Percentiles rank a stretch among this genome's conserved stretches.
Evolutionary conservation across 1,284 basidiomycete species (phyloP).

Genomic region (Hymenochaete sp.): DNA sequence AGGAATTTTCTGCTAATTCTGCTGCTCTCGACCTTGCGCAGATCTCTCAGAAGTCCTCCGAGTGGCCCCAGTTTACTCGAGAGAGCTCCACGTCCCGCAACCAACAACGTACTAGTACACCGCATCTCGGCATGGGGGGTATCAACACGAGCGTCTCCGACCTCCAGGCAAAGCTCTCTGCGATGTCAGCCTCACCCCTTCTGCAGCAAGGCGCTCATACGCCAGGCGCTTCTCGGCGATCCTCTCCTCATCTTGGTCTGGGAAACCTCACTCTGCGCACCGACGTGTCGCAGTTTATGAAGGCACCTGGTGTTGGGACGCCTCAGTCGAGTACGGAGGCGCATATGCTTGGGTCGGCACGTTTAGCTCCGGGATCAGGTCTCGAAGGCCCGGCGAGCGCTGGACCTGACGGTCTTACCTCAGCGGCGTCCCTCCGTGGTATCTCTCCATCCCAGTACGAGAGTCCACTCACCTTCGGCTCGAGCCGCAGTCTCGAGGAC

Average conservation of each 20-base stretch:
- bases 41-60: slow-evolving; percentile 79
- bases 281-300: slow-evolving; percentile 42
- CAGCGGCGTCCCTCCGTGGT: slow-evolving; percentile 53
- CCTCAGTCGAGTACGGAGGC: slow-evolving; percentile 50
- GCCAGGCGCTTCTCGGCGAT: slow-evolving; percentile 39
- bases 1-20: slow-evolving; percentile 77
- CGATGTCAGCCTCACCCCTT: slow-evolving; percentile 55
- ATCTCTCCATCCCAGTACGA: slow-evolving; percentile 54
- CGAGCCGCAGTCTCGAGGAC: slow-evolving; percentile 46
- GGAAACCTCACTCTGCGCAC: slow-evolving; percentile 11
- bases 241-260: slow-evolving; percentile 36
- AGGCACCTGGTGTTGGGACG: slow-evolving; percentile 50
- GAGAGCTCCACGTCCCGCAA: slow-evolving; percentile 44
- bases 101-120: slow-evolving; percentile 61
- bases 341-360: slow-evolving; percentile 44
- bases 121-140: slow-evolving; percentile 25
- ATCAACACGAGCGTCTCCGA: slow-evolving; percentile 49
- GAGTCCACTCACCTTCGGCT: slow-evolving; percentile 40
- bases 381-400: slow-evolving; percentile 40
- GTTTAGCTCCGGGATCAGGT: slow-evolving; percentile 31
- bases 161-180: slow-evolving; percentile 35
- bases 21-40: slow-evolving; percentile 90
- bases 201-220: slow-evolving; percentile 43
- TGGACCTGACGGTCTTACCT: slow-evolving; percentile 49
- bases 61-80: slow-evolving; percentile 87